Conservation (phyloP, 1,284 basidiomycete genomes). For the Cystobasidium sp. region DNA sequence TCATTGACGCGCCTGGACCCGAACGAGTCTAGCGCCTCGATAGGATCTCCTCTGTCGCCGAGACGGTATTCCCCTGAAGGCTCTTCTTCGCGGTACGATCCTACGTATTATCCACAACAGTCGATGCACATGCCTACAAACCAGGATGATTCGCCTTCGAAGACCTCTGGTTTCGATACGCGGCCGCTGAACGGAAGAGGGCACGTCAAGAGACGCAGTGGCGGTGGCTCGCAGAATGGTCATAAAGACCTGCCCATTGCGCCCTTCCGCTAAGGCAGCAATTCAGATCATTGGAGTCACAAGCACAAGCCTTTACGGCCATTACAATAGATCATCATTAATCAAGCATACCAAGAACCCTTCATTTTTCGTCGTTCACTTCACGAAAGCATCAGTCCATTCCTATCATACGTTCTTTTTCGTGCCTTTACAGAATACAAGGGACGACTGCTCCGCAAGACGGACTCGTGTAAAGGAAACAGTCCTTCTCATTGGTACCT, state of each 20-base stretch:
- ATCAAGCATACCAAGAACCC: no score
- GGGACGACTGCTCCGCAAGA: no score
- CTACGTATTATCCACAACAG: constrained; percentile 18
- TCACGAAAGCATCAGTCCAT: no score
- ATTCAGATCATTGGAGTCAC: no score
- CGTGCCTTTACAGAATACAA: no score
- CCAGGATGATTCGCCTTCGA: constrained; percentile 19
- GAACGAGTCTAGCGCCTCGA: constrained; percentile 30
- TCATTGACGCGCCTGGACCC: constrained; percentile 26
- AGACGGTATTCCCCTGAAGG: constrained; percentile 20
- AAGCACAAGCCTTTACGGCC: no score
- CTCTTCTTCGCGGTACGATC: constrained; percentile 19
- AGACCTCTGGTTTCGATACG: constrained; percentile 26
- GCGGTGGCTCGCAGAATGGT: constrained; percentile 19
- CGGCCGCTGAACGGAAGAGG: constrained; percentile 12
- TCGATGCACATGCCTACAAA: neutral
- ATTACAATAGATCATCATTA: no score
- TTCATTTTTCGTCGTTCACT: no score
- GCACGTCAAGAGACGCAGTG: constrained; percentile 39
- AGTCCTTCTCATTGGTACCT: no score
- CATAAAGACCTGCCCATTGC: constrained; percentile 5
- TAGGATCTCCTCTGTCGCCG: constrained; percentile 35
- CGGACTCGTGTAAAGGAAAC: no score
- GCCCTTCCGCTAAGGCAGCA: neutral
- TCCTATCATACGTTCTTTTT: no score